Conservation (phyloP, 805 yeast genomes). For the Metschnikowia borealis region DNA sequence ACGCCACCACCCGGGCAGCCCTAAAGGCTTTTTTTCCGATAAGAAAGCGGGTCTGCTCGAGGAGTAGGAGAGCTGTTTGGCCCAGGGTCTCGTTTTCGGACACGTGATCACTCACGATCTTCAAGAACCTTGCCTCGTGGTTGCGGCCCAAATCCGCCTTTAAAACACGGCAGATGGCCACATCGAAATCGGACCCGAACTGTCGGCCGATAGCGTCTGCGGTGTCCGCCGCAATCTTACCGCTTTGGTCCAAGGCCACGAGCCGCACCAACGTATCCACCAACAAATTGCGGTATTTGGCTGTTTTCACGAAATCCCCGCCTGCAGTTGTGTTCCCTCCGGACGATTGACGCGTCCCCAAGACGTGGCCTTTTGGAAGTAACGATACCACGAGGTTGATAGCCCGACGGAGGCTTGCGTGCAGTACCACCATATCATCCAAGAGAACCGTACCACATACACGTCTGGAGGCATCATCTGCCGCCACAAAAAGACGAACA, state of each 20-base stretch:
- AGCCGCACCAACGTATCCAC: slow-evolving; percentile 48
- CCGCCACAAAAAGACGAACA: slow-evolving; percentile 50
- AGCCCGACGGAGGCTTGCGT: slow-evolving; percentile 23
- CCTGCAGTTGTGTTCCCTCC: slow-evolving; percentile 34
- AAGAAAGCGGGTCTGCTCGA: slow-evolving; percentile 63
- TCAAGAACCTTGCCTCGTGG: slow-evolving; percentile 47
- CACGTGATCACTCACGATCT: slow-evolving; percentile 38
- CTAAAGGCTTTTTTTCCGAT: slow-evolving; percentile 49
- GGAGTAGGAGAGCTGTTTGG: slow-evolving; percentile 54
- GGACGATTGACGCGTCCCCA: slow-evolving; percentile 40
- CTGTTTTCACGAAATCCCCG: slow-evolving; percentile 24
- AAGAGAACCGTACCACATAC: slow-evolving; percentile 54
- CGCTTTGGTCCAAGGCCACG: slow-evolving; percentile 36
- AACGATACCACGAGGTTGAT: slow-evolving; percentile 39
- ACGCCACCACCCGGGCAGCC: slow-evolving; percentile 57
- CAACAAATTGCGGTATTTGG: slow-evolving; percentile 46
- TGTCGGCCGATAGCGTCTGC: slow-evolving; percentile 30
- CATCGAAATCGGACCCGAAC: slow-evolving; percentile 17
- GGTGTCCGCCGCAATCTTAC: slow-evolving; percentile 27
- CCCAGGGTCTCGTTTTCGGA: slow-evolving; percentile 22
- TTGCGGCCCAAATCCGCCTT: slow-evolving; percentile 26
- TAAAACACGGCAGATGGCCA: slow-evolving; percentile 40
- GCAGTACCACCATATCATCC: slow-evolving; percentile 31
- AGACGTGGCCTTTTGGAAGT: slow-evolving; percentile 44
- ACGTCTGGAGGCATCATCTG: slow-evolving; percentile 52